Base-by-base conservation (phyloP, 2,329 filamentous ascomycete species). In the Penicillium oxalicum region DNA sequence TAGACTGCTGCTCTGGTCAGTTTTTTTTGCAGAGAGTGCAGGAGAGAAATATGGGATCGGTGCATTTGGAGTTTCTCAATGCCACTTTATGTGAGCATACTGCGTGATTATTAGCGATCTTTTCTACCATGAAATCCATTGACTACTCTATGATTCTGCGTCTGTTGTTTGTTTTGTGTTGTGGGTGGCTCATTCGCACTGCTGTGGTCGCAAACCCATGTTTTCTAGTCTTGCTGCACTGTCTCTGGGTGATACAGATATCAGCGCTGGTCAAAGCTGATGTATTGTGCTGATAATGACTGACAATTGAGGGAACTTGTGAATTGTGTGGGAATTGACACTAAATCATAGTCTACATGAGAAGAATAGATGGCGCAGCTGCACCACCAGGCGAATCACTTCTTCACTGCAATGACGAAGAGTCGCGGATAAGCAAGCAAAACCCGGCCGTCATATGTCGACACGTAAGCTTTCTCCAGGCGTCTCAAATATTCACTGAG, bases 371-470 rank as follows among this genome's bases (percentile, higher is more conserved):
- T 7, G 29, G 11, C 8, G 29, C 29, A 7, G 29, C 29, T 32
- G 29, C 11, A 5, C 4, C 4, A 32, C 5, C 3, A 36, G 28
- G 28, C 33, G 4, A 33, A 37, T 37, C 39, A 56, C 13, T 49
- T 48, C 37, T 53, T 63, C 4, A 71, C 53, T 25, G 75, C 74
- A 24, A 82, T 74, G 18, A 82, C 66, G 66, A 83, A 82, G 42
- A 82, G 58, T 38, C 80, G 67, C 18, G 78, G 79, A 57, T 78
- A 83, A n/a, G 62, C 67, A 51, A 83, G 59, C 49, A 82, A 54
- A 1, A 83, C 78, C 49, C 69, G 75, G 1, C 78, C 79, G 62
- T 82, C 78, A 2, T 40, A 57, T 42, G 71, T 62, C n/a, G 45
- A 43, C 0, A 66, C 66, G 64, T 82, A 82, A 5, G 57, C 61